Evolutionary conservation across 23 red algal genomes (phyloP).

Genomic region (Gracilaria vermiculophylla): DNA sequence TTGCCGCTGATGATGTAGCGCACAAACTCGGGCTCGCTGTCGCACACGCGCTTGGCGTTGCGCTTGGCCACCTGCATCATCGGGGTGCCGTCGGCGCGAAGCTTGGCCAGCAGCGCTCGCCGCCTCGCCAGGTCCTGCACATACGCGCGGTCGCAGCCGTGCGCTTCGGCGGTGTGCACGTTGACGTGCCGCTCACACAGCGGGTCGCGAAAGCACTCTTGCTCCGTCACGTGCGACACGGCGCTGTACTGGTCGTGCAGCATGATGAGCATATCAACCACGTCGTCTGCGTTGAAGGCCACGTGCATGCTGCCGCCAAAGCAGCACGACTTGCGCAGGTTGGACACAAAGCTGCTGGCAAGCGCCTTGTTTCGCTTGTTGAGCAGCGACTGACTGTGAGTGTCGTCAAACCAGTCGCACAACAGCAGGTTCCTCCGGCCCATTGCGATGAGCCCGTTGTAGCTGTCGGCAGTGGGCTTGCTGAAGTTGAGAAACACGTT

Average conservation of each 20-base stretch:
- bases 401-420: conserved; percentile 61
- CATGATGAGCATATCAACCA: conserved; percentile 33
- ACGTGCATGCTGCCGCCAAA: conserved; percentile 40
- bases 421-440: conserved; percentile 54
- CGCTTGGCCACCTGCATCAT: not conserved
- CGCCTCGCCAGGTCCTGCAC: not conserved
- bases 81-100: not conserved
- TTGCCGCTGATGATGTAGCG: conserved; percentile 12
- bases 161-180: not conserved
- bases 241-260: conserved; percentile 27
- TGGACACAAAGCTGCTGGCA: not conserved
- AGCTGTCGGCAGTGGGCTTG: conserved; percentile 39
- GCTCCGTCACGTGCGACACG: not conserved
- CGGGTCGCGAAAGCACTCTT: conserved; percentile 47
- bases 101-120: not conserved
- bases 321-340: conserved; percentile 54
- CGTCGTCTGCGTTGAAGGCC: conserved; percentile 1
- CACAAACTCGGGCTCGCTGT: not conserved
- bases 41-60: not conserved
- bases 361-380: conserved; percentile 50
- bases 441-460: conserved; percentile 66
- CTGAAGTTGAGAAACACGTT: conserved; percentile 68
- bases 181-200: not conserved
- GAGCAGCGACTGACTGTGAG: conserved; percentile 61
- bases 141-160: not conserved